Evolutionary conservation across 2,329 filamentous ascomycete species (phyloP).

Genomic region (Sordariomycetes sp.): DNA sequence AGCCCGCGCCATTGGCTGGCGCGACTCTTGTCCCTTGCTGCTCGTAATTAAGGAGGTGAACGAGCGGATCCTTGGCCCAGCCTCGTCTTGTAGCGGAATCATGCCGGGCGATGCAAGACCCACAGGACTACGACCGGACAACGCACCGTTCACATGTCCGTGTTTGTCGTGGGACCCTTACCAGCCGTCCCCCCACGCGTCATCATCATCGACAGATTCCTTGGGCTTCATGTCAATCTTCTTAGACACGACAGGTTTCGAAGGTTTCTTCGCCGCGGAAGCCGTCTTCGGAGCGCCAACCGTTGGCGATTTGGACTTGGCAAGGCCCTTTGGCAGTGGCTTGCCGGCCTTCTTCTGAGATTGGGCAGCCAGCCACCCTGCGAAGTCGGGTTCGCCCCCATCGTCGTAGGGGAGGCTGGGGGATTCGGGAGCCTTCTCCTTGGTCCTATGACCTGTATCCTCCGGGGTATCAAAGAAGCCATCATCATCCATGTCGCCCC

Average conservation of each 20-base stretch:
- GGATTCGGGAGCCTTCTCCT: slow-evolving; percentile 12
- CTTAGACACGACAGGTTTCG: slow-evolving; percentile 29
- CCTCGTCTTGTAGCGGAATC: neutral
- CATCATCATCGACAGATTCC: slow-evolving; percentile 40
- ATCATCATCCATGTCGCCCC: slow-evolving; percentile 52
- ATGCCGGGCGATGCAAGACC: neutral
- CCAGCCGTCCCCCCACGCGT: slow-evolving; percentile 54
- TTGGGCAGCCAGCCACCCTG: slow-evolving; percentile 85
- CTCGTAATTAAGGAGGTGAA: neutral
- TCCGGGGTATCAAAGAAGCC: slow-evolving; percentile 18
- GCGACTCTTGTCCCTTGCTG: neutral
- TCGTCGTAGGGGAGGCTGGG: slow-evolving; percentile 25
- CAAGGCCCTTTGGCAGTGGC: slow-evolving; percentile 69
- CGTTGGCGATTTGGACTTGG: slow-evolving; percentile 21
- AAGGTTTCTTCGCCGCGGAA: slow-evolving; percentile 24
- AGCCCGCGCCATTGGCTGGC: neutral
- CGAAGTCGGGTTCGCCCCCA: slow-evolving; percentile 89
- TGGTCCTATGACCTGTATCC: slow-evolving; percentile 25
- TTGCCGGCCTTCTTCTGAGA: slow-evolving; percentile 61
- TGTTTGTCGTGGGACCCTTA: slow-evolving; percentile 13
- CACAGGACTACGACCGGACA: neutral
- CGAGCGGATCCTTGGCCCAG: neutral
- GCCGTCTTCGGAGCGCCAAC: slow-evolving; percentile 25
- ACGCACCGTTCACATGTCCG: neutral
- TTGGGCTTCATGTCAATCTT: slow-evolving; percentile 60